Evolutionary conservation across 2,329 filamentous ascomycete genomes (phyloP).

Genomic region (Diaporthe sp.): DNA sequence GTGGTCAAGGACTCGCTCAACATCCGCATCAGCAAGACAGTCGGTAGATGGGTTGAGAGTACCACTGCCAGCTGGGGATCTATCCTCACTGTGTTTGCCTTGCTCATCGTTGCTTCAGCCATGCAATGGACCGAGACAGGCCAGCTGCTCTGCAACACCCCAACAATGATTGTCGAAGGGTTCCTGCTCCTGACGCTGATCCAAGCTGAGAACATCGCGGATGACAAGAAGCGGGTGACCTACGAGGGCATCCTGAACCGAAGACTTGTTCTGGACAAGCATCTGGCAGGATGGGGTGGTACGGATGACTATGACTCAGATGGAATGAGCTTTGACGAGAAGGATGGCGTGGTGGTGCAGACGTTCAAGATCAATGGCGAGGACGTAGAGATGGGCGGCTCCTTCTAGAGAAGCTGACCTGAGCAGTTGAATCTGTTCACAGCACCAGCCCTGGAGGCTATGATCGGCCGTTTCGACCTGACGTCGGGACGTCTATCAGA

Average conservation of each 20-base stretch:
- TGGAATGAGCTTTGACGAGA: conserved; percentile 22
- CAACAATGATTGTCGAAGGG: conserved; percentile 50
- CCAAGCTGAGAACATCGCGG: conserved; percentile 47
- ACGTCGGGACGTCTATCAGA: conserved; percentile 10
- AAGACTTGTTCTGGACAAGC: conserved; percentile 46
- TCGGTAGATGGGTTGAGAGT: conserved; percentile 44
- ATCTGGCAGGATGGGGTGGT: conserved; percentile 39
- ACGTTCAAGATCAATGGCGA: conserved; percentile 29
- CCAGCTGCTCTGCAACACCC: conserved; percentile 51
- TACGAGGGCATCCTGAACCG: conserved; percentile 48
- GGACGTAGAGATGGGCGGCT: conserved; percentile 34
- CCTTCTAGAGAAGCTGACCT: background rate
- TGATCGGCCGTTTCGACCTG: background rate
- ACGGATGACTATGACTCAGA: conserved; percentile 24
- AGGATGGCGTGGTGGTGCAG: conserved; percentile 22
- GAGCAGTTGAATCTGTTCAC: background rate
- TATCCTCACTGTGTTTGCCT: conserved; percentile 43
- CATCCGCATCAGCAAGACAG: conserved; percentile 44
- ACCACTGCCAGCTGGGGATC: conserved; percentile 42
- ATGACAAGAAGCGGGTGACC: conserved; percentile 45
- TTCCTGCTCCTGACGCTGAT: conserved; percentile 48
- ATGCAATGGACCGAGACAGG: conserved; percentile 50
- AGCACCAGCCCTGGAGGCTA: background rate
- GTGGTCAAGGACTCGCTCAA: conserved; percentile 40
- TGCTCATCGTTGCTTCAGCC: conserved; percentile 45